A percentile compares a stretch with the other conserved stretches of the same genome.
Conservation (phyloP, 306 rosid species). For the Sindora glabra region DNA sequence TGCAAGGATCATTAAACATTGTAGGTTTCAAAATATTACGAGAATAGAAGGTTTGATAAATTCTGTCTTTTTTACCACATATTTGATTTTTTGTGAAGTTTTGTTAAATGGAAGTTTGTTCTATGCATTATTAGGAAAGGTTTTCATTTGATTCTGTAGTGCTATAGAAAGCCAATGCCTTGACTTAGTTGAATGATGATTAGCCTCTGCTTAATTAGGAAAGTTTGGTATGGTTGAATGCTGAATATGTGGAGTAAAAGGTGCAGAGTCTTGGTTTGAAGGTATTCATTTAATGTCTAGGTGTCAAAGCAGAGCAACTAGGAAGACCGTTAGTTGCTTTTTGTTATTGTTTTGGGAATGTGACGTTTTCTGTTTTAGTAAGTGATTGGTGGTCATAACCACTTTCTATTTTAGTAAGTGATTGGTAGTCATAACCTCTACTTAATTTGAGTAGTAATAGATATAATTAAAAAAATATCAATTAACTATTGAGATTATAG, state of each 20-base stretch:
- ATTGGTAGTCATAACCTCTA: no score
- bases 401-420: no score
- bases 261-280: background rate
- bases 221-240: background rate
- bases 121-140: background rate
- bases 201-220: background rate
- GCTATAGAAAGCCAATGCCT: conserved; percentile 1
- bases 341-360: background rate
- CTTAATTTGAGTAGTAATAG: no score
- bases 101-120: background rate
- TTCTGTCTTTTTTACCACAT: background rate
- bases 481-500: no score
- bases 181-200: background rate
- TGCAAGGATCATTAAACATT: no score
- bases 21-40: no score
- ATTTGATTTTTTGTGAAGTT: conserved; percentile 17
- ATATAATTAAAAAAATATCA: no score
- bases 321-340: background rate
- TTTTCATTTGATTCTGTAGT: background rate
- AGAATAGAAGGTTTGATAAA: no score
- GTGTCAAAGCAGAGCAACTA: no score
- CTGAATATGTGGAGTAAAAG: background rate
- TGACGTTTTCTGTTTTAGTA: background rate
- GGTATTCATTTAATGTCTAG: background rate
- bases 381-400: background rate